Conservation (phyloP, 768 basidiomycete species). For the Phaeotremella fagi region DNA sequence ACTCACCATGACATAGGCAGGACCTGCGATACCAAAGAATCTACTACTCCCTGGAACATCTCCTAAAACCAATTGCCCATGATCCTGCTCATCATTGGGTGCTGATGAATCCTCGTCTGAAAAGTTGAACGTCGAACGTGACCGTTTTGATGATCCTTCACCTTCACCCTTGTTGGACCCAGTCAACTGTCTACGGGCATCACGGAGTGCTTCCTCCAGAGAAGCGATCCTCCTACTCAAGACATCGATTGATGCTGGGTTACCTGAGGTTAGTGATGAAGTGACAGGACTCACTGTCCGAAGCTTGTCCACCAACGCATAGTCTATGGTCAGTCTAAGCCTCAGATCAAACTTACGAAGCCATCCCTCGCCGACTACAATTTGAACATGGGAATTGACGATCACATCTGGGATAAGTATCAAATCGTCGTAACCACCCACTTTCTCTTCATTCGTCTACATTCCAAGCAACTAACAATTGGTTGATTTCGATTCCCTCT, state of each 20-base stretch:
- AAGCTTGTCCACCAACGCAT: neutral
- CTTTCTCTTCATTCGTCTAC: constrained; percentile 4
- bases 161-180: no score
- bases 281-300: neutral
- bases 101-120: neutral
- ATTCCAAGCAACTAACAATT: constrained; percentile 4
- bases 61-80: constrained; percentile 2
- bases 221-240: neutral
- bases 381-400: neutral
- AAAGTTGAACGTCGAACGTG: neutral
- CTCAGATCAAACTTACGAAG: neutral
- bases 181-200: no score
- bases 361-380: constrained; percentile 3
- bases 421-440: neutral
- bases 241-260: neutral
- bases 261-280: neutral
- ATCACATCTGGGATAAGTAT: neutral
- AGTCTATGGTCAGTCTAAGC: neutral
- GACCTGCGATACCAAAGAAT: constrained; percentile 1
- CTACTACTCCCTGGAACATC: constrained; percentile 1
- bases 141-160: neutral
- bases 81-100: no score
- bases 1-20: constrained; percentile 3
- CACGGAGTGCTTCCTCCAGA: neutral
- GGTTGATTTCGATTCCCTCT: constrained; percentile 6